Percentiles rank a stretch among this genome's conserved stretches.
These are phyloP conservation scores for Lanmaoa rubissima DNA, from an alignment of 768 basidiomycete genomes.

Conservation along the genomic window DNA sequence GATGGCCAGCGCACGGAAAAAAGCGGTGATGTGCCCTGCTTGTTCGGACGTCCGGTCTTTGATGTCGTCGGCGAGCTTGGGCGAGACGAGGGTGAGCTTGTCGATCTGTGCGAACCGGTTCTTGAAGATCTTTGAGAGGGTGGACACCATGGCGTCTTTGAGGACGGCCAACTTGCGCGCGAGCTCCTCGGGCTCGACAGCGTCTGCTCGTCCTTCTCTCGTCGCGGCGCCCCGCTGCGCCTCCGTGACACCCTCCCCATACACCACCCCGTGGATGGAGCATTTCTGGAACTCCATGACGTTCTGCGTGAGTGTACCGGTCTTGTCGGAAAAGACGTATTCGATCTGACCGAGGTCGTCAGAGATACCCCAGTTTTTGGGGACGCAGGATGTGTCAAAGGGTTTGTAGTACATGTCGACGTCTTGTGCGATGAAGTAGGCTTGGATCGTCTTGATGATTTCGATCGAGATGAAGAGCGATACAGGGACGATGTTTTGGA, in stretches of 20 bases:
- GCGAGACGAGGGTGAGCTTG: conserved; percentile 85
- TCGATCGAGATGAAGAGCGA: conserved; percentile 97
- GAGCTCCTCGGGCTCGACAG: conserved; percentile 70
- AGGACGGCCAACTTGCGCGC: conserved; percentile 57
- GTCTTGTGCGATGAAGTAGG: conserved; percentile 95
- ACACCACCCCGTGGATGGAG: conserved; percentile 77
- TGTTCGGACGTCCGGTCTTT: conserved; percentile 59
- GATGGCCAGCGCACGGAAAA: conserved; percentile 93
- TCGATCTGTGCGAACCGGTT: conserved; percentile 82
- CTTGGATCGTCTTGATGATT: conserved; percentile 97
- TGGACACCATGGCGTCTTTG: conserved; percentile 74
- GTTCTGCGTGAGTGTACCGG: conserved; percentile 96
- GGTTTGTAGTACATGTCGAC: conserved; percentile 93
- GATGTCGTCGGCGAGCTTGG: conserved; percentile 78
- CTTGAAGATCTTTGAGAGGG: conserved; percentile 77
- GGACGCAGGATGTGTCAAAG: conserved; percentile 84
- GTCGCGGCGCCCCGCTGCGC: conserved; percentile 91
- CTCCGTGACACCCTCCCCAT: conserved; percentile 95
- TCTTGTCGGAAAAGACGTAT: conserved; percentile 93
- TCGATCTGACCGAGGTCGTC: conserved; percentile 99
- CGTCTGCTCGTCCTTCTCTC: conserved; percentile 68
- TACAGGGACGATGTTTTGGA: conserved; percentile 97
- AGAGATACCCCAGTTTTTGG: conserved; percentile 98
- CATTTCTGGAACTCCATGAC: conserved; percentile 99
- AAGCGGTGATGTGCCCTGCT: conserved; percentile 66